These are phyloP conservation scores for Penicillium daleae DNA, from an alignment of 495 filamentous ascomycete species.

Conservation along the genomic window DNA sequence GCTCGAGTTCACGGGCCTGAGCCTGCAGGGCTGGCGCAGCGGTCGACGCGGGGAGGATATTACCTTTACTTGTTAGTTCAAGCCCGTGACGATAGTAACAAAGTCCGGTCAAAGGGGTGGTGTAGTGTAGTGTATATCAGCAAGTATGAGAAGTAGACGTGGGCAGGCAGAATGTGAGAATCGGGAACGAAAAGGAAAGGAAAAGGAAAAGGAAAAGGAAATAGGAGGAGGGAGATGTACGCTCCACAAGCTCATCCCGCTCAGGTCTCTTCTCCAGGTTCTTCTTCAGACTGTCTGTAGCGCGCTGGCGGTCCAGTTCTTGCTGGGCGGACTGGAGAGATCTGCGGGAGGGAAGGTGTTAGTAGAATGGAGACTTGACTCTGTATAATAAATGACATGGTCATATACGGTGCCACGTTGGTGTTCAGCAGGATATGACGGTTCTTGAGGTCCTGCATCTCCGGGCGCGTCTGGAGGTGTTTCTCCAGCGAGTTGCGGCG, in stretches of 20 bases:
- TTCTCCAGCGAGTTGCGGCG: slow-evolving; percentile 90
- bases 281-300: slow-evolving; percentile 68
- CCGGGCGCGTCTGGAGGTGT: slow-evolving; percentile 78
- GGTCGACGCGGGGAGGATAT: slow-evolving; percentile 72
- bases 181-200: no score
- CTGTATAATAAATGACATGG: slow-evolving; percentile 6
- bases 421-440: slow-evolving; percentile 74
- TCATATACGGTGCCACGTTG: slow-evolving; percentile 66
- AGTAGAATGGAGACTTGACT: background rate
- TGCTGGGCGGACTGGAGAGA: slow-evolving; percentile 63
- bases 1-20: slow-evolving; percentile 78
- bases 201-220: no score
- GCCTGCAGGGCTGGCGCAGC: slow-evolving; percentile 77
- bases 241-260: slow-evolving; percentile 69
- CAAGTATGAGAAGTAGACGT: no score
- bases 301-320: slow-evolving; percentile 68
- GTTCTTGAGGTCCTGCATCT: slow-evolving; percentile 77
- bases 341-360: slow-evolving; percentile 31
- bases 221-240: slow-evolving; percentile 49
- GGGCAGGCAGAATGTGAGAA: no score
- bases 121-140: background rate
- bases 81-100: background rate
- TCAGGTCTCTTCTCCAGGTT: slow-evolving; percentile 66
- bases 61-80: slow-evolving; percentile 52
- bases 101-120: background rate